Percentiles rank a stretch among this genome's conserved stretches.
phyloP scores from a whole-genome alignment of 2,329 filamentous ascomycete genomes.

The Aspergillus fumigatus region DNA sequence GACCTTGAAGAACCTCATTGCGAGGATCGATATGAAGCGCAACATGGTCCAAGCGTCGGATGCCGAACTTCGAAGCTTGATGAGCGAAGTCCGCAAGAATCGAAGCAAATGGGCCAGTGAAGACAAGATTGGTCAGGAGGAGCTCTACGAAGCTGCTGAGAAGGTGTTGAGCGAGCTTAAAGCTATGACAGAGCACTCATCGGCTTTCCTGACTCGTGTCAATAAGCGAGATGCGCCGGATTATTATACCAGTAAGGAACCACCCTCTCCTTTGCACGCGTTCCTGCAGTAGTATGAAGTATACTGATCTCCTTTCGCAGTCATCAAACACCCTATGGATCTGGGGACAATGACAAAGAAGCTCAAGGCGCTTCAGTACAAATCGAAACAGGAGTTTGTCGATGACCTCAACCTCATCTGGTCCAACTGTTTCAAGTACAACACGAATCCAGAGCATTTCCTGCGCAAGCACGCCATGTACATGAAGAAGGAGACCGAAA shows the following conservation, averaged over 20 bases:
- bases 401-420: conserved; percentile 91
- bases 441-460: conserved; percentile 81
- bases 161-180: conserved; percentile 97
- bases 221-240: conserved; percentile 97
- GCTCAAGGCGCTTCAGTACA: conserved; percentile 72
- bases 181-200: conserved; percentile 93
- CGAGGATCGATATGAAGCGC: conserved; percentile 88
- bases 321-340: conserved; percentile 97
- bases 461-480: conserved; percentile 88
- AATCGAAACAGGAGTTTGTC: conserved; percentile 91
- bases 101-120: conserved; percentile 98
- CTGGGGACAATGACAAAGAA: conserved; percentile 98
- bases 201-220: conserved; percentile 88
- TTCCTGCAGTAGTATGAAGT: background rate
- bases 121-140: conserved; percentile 94
- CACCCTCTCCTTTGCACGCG: background rate
- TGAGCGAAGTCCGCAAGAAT: conserved; percentile 97
- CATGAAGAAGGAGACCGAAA: conserved; percentile 97
- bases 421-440: conserved; percentile 95
- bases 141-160: conserved; percentile 92
- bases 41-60: conserved; percentile 87
- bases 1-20: conserved; percentile 94
- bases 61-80: conserved; percentile 82
- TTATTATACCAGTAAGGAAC: conserved; percentile 75
- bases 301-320: conserved; percentile 42